These are phyloP conservation scores for Candida taoyuanica DNA, from an alignment of 805 yeast species.

Conservation along the genomic window DNA sequence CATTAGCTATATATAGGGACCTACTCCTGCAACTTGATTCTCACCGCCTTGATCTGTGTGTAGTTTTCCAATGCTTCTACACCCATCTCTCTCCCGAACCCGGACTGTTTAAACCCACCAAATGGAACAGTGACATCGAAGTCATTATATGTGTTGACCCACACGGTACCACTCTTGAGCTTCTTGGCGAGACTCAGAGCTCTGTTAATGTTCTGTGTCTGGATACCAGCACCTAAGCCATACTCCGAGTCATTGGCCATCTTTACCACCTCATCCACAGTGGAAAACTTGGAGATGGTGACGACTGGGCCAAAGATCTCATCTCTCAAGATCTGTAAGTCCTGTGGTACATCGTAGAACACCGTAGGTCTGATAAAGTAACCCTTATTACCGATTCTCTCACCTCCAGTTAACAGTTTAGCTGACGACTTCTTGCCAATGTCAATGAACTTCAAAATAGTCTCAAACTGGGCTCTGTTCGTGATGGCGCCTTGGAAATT, in stretches of 20 bases:
- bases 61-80: conserved; percentile 69
- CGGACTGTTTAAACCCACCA: conserved; percentile 78
- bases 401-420: conserved; percentile 66
- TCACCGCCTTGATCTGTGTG: conserved; percentile 71
- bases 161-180: conserved; percentile 70
- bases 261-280: conserved; percentile 60
- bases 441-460: conserved; percentile 62
- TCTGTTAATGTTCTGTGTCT: conserved; percentile 57
- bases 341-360: conserved; percentile 61
- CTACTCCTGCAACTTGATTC: conserved; percentile 39
- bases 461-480: conserved; percentile 62
- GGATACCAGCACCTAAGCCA: conserved; percentile 81
- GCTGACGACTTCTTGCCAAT: conserved; percentile 68
- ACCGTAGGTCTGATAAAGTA: conserved; percentile 71
- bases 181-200: conserved; percentile 60
- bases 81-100: conserved; percentile 88
- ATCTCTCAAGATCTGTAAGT: conserved; percentile 60
- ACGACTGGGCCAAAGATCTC: conserved; percentile 83
- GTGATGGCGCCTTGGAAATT: conserved; percentile 78
- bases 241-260: conserved; percentile 67
- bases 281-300: conserved; percentile 60
- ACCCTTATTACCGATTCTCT: conserved; percentile 59
- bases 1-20: no score
- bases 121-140: conserved; percentile 73
- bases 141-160: conserved; percentile 79